These are phyloP conservation scores for Salicornia ramosissima DNA, from an alignment of 148 eudicot genomes.

Conservation along the genomic window DNA sequence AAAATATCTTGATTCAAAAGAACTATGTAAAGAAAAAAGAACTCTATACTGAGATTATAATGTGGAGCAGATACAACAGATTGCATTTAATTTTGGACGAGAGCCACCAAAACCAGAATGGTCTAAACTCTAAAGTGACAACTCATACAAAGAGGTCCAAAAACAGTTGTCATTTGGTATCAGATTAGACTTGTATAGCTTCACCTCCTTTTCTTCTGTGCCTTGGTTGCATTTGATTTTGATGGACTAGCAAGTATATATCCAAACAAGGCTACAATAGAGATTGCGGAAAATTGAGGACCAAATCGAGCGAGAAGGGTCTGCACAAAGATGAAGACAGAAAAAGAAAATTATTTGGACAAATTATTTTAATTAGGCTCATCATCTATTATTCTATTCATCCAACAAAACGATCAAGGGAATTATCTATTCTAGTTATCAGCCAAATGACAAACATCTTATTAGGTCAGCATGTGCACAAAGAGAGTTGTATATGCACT, in stretches of 20 bases:
- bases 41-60: background rate
- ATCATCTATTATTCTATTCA: background rate
- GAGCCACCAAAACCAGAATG: background rate
- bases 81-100: background rate
- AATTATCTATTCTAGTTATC: background rate
- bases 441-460: background rate
- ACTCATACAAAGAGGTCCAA: background rate
- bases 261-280: slow-evolving; percentile 37
- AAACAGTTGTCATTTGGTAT: slow-evolving; percentile 4
- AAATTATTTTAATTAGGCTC: background rate
- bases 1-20: background rate
- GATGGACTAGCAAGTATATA: slow-evolving; percentile 38
- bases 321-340: slow-evolving; percentile 29
- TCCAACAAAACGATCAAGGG: background rate
- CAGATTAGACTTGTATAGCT: background rate
- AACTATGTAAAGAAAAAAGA: background rate
- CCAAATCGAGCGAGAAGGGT: slow-evolving; percentile 36
- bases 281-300: slow-evolving; percentile 46
- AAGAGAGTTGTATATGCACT: too few relatives aligned
- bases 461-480: too few relatives aligned
- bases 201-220: slow-evolving; percentile 50
- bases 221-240: slow-evolving; percentile 38
- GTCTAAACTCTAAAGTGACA: background rate
- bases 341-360: background rate
- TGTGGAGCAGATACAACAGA: background rate